Evolutionary conservation across 441 rosid genomes (phyloP).

Genomic region (Jatropha podagrica): DNA sequence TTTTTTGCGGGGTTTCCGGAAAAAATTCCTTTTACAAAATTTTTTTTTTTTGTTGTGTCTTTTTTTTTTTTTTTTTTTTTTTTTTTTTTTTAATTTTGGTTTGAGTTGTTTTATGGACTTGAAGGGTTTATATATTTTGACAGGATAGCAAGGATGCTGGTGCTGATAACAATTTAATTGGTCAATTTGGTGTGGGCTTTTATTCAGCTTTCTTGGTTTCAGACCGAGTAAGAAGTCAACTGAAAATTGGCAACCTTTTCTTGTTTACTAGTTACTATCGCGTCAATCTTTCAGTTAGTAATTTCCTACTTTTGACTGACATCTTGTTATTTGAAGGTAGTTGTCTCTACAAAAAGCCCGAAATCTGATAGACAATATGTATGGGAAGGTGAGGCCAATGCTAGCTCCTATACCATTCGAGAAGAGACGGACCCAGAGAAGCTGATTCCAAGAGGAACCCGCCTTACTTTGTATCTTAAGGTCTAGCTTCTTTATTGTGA

Average conservation of each 20-base stretch:
- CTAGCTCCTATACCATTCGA: slow-evolving; percentile 67
- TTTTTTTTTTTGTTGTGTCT: no score
- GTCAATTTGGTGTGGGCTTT: slow-evolving; percentile 99
- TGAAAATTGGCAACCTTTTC: not conserved
- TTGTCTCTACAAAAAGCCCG: slow-evolving; percentile 87
- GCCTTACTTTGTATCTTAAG: slow-evolving; percentile 83
- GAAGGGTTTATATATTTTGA: slow-evolving; percentile 23
- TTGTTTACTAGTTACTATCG: not conserved
- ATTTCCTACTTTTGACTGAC: slow-evolving; percentile 5
- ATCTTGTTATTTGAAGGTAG: slow-evolving; percentile 44
- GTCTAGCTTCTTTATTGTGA: slow-evolving; percentile 33
- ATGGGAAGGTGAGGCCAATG: slow-evolving; percentile 92
- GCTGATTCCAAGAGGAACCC: slow-evolving; percentile 79
- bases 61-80: not conserved
- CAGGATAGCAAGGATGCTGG: slow-evolving; percentile 93
- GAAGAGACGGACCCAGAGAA: slow-evolving; percentile 87
- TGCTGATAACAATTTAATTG: slow-evolving; percentile 77
- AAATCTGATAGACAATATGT: slow-evolving; percentile 85
- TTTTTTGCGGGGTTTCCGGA: no score
- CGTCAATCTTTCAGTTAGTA: not conserved
- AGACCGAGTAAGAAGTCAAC: slow-evolving; percentile 50
- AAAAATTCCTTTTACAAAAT: no score
- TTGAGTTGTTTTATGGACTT: slow-evolving; percentile 21
- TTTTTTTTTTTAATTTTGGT: not conserved
- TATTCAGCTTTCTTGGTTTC: slow-evolving; percentile 92